Percentiles rank a stretch among this genome's conserved stretches.
Conservation (phyloP, 129 eudicot genomes). For the Gnaphalium uliginosum region DNA sequence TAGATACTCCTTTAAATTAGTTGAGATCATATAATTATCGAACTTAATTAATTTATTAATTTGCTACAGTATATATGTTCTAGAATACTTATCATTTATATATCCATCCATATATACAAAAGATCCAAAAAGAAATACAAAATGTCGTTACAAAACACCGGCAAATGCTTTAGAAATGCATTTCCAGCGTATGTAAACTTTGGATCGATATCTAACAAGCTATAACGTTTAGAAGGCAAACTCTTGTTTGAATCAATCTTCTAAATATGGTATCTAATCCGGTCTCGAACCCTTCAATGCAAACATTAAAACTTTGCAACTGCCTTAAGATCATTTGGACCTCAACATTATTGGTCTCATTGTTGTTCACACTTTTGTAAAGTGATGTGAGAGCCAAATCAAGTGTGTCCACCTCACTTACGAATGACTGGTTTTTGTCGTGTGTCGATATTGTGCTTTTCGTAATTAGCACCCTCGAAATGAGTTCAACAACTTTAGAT, state of each 20-base stretch:
- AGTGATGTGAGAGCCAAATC: constrained; percentile 18
- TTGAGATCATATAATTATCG: too few relatives aligned
- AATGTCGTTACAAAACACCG: neutral
- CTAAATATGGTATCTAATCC: constrained; percentile 23
- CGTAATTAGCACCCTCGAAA: constrained; percentile 18
- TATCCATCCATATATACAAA: too few relatives aligned
- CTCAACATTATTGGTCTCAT: constrained; percentile 16
- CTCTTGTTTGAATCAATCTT: constrained; percentile 24
- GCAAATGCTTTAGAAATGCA: constrained; percentile 7
- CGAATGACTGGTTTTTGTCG: neutral
- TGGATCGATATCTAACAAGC: constrained; percentile 18
- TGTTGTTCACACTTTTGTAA: neutral
- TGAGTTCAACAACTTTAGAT: neutral
- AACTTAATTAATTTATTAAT: too few relatives aligned
- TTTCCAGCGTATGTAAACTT: neutral
- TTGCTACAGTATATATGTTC: too few relatives aligned
- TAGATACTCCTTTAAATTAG: too few relatives aligned
- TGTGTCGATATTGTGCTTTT: constrained; percentile 1
- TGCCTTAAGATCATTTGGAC: neutral
- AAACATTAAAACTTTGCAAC: constrained; percentile 26
- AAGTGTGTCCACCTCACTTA: constrained; percentile 22
- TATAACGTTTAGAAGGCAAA: constrained; percentile 29
- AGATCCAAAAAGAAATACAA: too few relatives aligned
- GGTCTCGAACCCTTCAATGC: constrained; percentile 18
- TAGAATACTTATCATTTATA: too few relatives aligned